Evolutionary conservation across 169 alveolate species (phyloP), one percentile per base, ranked within the genome.

Genomic region (Plasmodium malariae): DNA sequence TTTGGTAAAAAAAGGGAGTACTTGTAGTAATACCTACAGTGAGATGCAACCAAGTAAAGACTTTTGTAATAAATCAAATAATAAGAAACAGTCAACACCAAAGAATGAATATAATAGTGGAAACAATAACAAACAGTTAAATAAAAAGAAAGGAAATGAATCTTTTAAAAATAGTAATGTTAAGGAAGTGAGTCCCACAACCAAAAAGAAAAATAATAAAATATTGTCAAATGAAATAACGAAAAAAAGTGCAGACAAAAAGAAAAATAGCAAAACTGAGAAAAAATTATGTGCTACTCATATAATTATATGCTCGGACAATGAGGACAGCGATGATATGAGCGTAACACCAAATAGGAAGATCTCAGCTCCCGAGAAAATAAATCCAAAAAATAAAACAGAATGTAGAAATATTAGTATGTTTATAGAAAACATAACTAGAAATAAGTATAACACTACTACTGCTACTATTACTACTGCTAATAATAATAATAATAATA

Each of bases 251-350:
- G 11, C 51, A 32, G 83, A 69, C 2, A 73, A 73, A 49, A 60
- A 57, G 17, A 49, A 63, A 48, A 80, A 36, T 57, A 34, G 19
- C 43, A 48, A 49, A 48, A 63, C 48, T 12, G 80, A 48, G 7
- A 80, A 63, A 43, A 67, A 48, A 62, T 60, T 51, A 7, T 21
- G 49, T 9, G 0, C 71, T 3, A 37, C 69, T 34, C 87, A 57
- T 37, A 73, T 73, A 32, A 19, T 76, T 59, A 76, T 76, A 24
- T 76, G 51, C 9, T 65, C 68, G 19, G 78, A 80, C 19, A 51
- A 78, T 48, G 89, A 80, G 45, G 70, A 55, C 1, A 19, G 48
- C 26, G 71, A 70, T n/a, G n/a, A 40, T 57, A 19, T 45, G 30
- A 49, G 26, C 19, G 45, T 24, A 32, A 37, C 28, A 12, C 54